Evolutionary conservation across 1,284 basidiomycete species (phyloP), one percentile per base, ranked within the genome.

Genomic region (Schizopora paradoxa): DNA sequence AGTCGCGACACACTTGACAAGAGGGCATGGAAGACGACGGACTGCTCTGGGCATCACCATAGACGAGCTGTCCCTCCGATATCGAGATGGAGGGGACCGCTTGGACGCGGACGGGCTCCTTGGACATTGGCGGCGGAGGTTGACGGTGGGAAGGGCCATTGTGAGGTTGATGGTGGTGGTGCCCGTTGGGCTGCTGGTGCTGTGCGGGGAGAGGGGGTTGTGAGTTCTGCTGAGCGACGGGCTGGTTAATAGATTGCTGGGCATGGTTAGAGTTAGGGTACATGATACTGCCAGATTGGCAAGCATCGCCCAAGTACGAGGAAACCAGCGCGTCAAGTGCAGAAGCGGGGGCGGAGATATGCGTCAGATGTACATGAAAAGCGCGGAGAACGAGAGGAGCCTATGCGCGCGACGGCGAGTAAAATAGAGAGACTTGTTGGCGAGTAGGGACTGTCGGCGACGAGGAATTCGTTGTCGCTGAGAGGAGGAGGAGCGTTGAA

Each of bases 51-150:
- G 86, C 73, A 47, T 75, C 74, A 56, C 86, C 87, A 56, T 88
- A 80, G 57, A 80, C 64, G 56, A 87, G 77, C 50, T 67, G 72
- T 60, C 78, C 74, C 63, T 78, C 69, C 56, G 77, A 70, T 54
- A 87, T 77, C 45, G 79, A 68, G 55, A 87, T 79, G 50, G 86
- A 78, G 53, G 86, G 86, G 45, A 87, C 76, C 42, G 75, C 86
- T 53, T 76, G 63, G 53, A 88, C 79, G 51, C 66, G 69, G 61
- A 85, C 70, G 52, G 76, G 74, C 46, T 80, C 75, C 64, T 76
- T 82, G 51, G 70, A 61, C 19, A 61, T 47, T 40, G 61, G 60
- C 38, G 58, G 54, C 25, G 56, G 41, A 35, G 56, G 47, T 19
- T 56, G 41, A 43, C 56, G 41, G 22, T 31, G 29, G 41, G 41